Conservation (phyloP, 2,329 filamentous ascomycete genomes). For the Claviceps pazoutovae region DNA sequence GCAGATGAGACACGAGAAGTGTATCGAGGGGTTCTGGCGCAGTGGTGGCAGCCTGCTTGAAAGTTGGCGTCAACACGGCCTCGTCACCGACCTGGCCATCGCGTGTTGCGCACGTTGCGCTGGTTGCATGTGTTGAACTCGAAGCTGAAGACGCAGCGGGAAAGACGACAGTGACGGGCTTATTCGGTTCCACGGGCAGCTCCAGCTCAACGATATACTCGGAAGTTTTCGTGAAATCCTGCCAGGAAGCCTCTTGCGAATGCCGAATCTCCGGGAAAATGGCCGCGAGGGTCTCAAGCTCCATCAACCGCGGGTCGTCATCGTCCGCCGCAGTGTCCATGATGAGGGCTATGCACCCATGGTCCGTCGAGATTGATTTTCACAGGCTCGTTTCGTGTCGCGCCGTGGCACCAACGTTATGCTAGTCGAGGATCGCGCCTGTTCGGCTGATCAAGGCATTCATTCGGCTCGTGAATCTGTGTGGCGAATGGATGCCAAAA, state of each 20-base stretch:
- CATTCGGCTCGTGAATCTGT: no score
- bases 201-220: constrained; percentile 39
- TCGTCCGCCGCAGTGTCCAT: constrained; percentile 33
- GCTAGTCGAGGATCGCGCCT: not conserved
- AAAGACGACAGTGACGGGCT: constrained; percentile 43
- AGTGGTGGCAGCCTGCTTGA: constrained; percentile 1
- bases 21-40: constrained; percentile 23
- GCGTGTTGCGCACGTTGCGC: not conserved
- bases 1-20: constrained; percentile 41
- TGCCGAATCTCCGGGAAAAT: constrained; percentile 53
- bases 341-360: constrained; percentile 7
- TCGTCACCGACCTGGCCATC: not conserved
- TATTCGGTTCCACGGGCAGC: constrained; percentile 40
- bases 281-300: constrained; percentile 46
- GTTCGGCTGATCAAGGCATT: no score
- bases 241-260: constrained; percentile 22
- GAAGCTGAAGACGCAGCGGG: constrained; percentile 28
- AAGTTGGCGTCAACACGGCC: not conserved
- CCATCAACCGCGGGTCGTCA: constrained; percentile 39
- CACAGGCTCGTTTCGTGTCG: not conserved
- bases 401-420: not conserved
- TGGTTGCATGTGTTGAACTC: not conserved
- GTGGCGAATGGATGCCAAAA: not conserved
- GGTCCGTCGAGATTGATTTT: not conserved
- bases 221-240: not conserved